Base-by-base conservation (phyloP, 2,329 filamentous ascomycete species). In the Penicillium hordei region DNA sequence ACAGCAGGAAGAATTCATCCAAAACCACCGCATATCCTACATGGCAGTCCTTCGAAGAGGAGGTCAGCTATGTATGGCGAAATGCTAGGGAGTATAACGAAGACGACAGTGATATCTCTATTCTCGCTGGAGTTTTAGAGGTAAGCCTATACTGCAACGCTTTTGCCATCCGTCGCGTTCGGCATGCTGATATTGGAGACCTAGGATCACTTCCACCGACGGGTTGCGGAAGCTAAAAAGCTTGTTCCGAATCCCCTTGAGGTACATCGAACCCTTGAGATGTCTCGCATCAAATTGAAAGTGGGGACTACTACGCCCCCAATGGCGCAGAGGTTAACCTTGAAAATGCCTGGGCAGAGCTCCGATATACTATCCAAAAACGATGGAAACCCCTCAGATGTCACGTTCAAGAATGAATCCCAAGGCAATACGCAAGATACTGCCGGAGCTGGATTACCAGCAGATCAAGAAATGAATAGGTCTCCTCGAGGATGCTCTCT, bases 41-140 rank as follows among this genome's bases (percentile, higher is more conserved):
- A 50, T 97, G 93, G 93, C 83, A 86, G 56, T 83, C 86, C 0
- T 91, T 96, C 64, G 91, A 91, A 71, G 87, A 92, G 53, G 89
- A 90, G 68, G 82, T 90, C 13, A 89, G 87, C 67, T 82, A 90
- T 52, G 86, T 97, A 43, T 97, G 93, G 93, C 83, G 83, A 48
- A 97, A 97, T 73, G 91, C 92, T 0, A 89, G 87, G 68, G 88
- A 88, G 58, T 97, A 93, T 79, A 97, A 97, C 65, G 91, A 96
- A 73, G 92, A 96, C 70, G 90, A 89, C 4, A 96, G 93, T 68
- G 89, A 91, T 17, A 93, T 96, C 51, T 91, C 87, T 62, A 81
- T 84, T 23, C 80, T 94, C 60, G 91, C 91, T 0, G 84, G 87
- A 48, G 87, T 94, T 59, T 83, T 97, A 7, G 88, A 95, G 84